phyloP scores from a whole-genome alignment of 2,329 filamentous ascomycete genomes.

The Talaromyces sp. region DNA sequence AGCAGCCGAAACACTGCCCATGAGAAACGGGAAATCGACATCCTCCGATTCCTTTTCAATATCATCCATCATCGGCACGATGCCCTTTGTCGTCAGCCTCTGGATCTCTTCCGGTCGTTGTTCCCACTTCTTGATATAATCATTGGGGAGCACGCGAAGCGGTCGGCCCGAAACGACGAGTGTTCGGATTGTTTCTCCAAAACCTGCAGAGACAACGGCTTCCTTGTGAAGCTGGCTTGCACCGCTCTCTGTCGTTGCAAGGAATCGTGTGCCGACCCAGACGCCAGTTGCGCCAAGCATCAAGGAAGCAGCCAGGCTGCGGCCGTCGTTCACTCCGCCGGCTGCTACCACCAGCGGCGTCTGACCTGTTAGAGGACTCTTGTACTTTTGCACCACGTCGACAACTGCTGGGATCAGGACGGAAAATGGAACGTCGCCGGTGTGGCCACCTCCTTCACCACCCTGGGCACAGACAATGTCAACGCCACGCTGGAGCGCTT shows the following conservation, averaged over 20 bases:
- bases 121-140: constrained; percentile 80
- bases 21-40: constrained; percentile 78
- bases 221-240: constrained; percentile 78
- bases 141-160: constrained; percentile 72
- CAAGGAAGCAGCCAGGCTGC: constrained; percentile 70
- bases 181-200: constrained; percentile 75
- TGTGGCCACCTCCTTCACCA: constrained; percentile 89
- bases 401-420: constrained; percentile 82
- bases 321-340: constrained; percentile 78
- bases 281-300: constrained; percentile 86
- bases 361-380: constrained; percentile 62
- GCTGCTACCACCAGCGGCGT: constrained; percentile 79
- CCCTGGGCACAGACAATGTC: constrained; percentile 91
- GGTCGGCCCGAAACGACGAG: constrained; percentile 78
- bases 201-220: constrained; percentile 71
- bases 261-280: constrained; percentile 92
- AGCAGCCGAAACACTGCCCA: constrained; percentile 85
- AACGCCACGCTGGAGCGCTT: constrained; percentile 78
- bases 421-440: constrained; percentile 78
- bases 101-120: constrained; percentile 66
- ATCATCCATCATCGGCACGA: constrained; percentile 78
- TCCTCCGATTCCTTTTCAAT: constrained; percentile 78
- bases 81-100: constrained; percentile 66
- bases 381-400: constrained; percentile 70
- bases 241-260: constrained; percentile 73